Evolutionary conservation across 805 yeast species (phyloP), one percentile per base, ranked within the genome.

Genomic region (Saturnispora besseyi): DNA sequence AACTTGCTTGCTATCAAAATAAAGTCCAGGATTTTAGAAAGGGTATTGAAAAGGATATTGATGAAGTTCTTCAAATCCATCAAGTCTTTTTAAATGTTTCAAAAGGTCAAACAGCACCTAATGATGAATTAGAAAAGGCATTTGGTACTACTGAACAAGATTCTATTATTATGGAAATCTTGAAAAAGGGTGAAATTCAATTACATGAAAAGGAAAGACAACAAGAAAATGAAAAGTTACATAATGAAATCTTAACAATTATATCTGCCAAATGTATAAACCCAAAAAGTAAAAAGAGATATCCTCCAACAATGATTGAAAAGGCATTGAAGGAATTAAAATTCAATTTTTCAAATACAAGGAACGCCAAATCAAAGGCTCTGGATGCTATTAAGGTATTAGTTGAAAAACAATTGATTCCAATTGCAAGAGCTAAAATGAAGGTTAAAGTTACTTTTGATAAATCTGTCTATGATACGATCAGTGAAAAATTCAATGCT

Each of bases 11-110:
- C 62, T 93, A 93, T 65, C 96, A 87, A 62, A 93, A 93, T 61
- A 93, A 93, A 62, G 96, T 93, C 5, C 98, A 91, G 64, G 99
- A 93, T 65, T 93, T 89, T 80, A 75, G 97, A 58, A 76, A 78
- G 53, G 86, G 84, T 51, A 81, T 87, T 63, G 99, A 93, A 62
- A 91, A 87, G 57, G 96, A 93, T 63, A 65, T 93, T 8, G 98
- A 93, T 68, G 99, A 93, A 62, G 99, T 93, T 2, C 71, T 93
- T 34, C 99, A 93, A 64, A 88, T 93, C 48, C 96, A 89, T n/a
- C 96, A 86, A 64, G 95, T 93, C 1, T 93, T 93, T 60, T 64
- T 80, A 33, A 93, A 93, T 61, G 98, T 90, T 0, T 87, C 96
- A 13, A 93, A 93, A 62, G 99, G 99, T 2, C 88, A 81, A 54